Evolutionary conservation across 441 rosid species (phyloP).

Genomic region (Eugenia klotzschiana): DNA sequence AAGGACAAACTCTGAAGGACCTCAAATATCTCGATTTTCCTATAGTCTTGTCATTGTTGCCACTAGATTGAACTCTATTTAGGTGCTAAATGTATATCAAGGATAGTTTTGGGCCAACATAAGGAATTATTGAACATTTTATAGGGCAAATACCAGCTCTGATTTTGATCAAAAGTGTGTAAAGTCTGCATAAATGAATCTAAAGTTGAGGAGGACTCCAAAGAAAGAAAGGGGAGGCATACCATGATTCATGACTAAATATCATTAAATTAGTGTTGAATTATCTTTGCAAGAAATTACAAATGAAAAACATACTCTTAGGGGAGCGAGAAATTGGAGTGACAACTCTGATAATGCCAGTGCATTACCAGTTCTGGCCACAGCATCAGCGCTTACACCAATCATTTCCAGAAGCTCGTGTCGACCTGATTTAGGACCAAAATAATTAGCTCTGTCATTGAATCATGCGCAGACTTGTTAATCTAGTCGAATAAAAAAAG

Average conservation of each 20-base stretch:
- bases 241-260: not conserved
- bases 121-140: not conserved
- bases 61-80: not conserved
- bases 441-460: not conserved
- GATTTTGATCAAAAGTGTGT: not conserved
- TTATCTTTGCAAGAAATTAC: not conserved
- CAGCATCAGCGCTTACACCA: constrained; percentile 45
- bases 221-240: not conserved
- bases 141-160: not conserved
- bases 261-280: not conserved
- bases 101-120: not conserved
- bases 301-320: constrained; percentile 30
- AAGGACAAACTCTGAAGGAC: not conserved
- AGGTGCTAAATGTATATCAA: not conserved
- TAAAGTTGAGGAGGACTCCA: not conserved
- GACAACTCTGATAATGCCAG: constrained; percentile 53
- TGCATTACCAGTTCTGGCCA: constrained; percentile 50
- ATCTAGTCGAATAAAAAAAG: not conserved
- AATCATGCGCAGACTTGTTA: not conserved
- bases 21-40: not conserved
- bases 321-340: constrained; percentile 53
- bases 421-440: constrained; percentile 28
- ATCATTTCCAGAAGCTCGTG: constrained; percentile 55
- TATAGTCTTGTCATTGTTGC: not conserved
- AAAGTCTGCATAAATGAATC: not conserved